phyloP scores from a whole-genome alignment of 164 flowering plant species.

The Chloranthus sessilifolius region DNA sequence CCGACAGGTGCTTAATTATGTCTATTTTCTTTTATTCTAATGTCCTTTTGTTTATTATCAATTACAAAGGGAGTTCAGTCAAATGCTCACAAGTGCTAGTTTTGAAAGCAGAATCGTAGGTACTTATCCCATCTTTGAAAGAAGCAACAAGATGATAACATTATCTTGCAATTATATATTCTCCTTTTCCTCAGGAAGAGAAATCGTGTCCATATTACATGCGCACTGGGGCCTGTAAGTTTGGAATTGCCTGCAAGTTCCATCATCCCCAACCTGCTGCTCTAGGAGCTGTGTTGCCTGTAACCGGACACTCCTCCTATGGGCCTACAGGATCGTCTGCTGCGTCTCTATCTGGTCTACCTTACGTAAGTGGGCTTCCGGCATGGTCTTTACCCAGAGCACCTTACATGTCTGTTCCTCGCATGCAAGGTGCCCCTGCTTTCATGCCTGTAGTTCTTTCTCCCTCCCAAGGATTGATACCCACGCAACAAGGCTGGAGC shows the following conservation, averaged over 20 bases:
- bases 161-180: neutral
- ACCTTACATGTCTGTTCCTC: slow-evolving; percentile 40
- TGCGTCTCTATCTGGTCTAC: slow-evolving; percentile 33
- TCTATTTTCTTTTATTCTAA: neutral
- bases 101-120: no score
- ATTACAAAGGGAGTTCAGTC: no score
- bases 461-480: slow-evolving; percentile 45
- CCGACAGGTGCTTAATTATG: slow-evolving; percentile 42
- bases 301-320: slow-evolving; percentile 26
- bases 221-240: slow-evolving; percentile 68
- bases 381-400: slow-evolving; percentile 49
- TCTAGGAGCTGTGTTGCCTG: slow-evolving; percentile 32
- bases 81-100: no score
- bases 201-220: slow-evolving; percentile 59
- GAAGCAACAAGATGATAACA: neutral
- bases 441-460: slow-evolving; percentile 52
- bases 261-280: slow-evolving; percentile 69
- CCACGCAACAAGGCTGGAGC: slow-evolving; percentile 61
- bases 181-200: slow-evolving; percentile 43
- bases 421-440: slow-evolving; percentile 36
- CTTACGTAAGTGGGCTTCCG: slow-evolving; percentile 41
- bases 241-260: slow-evolving; percentile 78
- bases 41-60: no score
- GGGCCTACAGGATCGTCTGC: slow-evolving; percentile 34
- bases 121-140: neutral